These are phyloP conservation scores for Aspergillus unguis DNA, from an alignment of 2,329 filamentous ascomycete genomes.

Conservation along the genomic window DNA sequence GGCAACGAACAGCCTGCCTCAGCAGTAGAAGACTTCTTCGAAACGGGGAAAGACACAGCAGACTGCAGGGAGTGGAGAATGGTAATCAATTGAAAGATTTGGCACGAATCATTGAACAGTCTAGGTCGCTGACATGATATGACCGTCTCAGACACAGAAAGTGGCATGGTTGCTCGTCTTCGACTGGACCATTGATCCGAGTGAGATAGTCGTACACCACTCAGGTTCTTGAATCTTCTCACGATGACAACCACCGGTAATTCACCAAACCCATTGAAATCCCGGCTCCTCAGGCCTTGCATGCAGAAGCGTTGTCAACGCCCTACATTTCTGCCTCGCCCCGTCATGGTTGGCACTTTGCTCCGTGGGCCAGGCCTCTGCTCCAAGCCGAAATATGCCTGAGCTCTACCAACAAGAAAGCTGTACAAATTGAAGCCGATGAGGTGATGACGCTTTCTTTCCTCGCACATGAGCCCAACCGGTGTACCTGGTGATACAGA, in stretches of 20 bases:
- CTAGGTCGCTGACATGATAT: slow-evolving; percentile 17
- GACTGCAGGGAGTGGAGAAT: slow-evolving; percentile 6
- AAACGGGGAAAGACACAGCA: neutral
- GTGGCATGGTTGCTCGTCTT: slow-evolving; percentile 12
- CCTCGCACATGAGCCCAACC: slow-evolving; percentile 17
- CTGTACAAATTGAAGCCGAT: slow-evolving; percentile 12
- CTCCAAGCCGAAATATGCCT: slow-evolving; percentile 11
- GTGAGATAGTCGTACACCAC: slow-evolving; percentile 15
- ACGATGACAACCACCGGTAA: slow-evolving; percentile 18
- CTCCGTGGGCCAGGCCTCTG: slow-evolving; percentile 10
- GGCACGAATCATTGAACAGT: slow-evolving; percentile 2
- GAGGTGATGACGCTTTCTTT: slow-evolving; percentile 4
- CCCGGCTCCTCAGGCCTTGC: slow-evolving; percentile 9
- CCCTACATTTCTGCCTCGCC: slow-evolving; percentile 17
- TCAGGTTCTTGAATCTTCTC: slow-evolving; percentile 13
- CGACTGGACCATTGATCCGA: slow-evolving; percentile 13
- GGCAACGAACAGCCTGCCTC: slow-evolving; percentile 1
- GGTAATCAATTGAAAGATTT: slow-evolving; percentile 4
- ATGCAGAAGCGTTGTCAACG: slow-evolving; percentile 18
- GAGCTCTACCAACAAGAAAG: slow-evolving; percentile 11
- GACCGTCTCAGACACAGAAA: slow-evolving; percentile 12
- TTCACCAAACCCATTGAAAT: slow-evolving; percentile 14
- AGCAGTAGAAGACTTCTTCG: slow-evolving; percentile 1
- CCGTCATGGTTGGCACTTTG: slow-evolving; percentile 17
- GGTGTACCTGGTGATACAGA: slow-evolving; percentile 18